Base-by-base conservation (phyloP, 1,284 basidiomycete species). In the Heterobasidion irregulare region DNA sequence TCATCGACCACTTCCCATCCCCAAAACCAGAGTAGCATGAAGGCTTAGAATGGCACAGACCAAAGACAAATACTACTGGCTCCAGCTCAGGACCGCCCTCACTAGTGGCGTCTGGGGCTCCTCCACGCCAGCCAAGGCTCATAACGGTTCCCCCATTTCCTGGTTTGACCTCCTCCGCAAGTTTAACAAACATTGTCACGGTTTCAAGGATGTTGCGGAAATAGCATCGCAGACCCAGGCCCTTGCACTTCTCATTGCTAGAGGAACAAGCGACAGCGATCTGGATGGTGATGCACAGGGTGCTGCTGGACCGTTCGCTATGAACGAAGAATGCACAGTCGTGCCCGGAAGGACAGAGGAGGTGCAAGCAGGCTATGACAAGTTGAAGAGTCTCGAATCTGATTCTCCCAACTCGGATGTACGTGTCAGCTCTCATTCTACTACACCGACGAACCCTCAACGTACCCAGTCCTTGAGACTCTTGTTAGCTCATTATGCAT, bases 91-190 rank as follows among this genome's bases (percentile, higher is more conserved):
- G 51, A 65, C 76, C 2, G 79, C 81, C 0, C 75, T 92, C 52
- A 83, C 83, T 2, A 80, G 81, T 1, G 89, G 89, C 2, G 72
- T 79, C 58, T 92, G 89, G 89, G 70, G 79, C 9, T 71, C 81
- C 1, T 58, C 68, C 1, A 65, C 67, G 34, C 88, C 90, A 0
- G 89, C 83, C 2, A 85, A 79, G 59, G 75, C 81, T 0, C 79
- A 78, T 10, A 83, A 83, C 50, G 85, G 80, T 15, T 61, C 66
- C 0, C 64, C 69, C 8, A 68, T 95, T 34, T 75, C 82, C 10
- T 95, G 92, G 93, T 75, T 79, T 2, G 89, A 93, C 63, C 78
- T 94, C 15, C 71, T 94, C 32, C 78, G 91, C 61, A 95, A 96
- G 68, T 94, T 92, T 76, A 86, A 88, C 64, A 95, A 94, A 64